These are phyloP conservation scores for Phascolomyces articulosus DNA, from an alignment of 371 early-diverging fungal species.

Conservation along the genomic window DNA sequence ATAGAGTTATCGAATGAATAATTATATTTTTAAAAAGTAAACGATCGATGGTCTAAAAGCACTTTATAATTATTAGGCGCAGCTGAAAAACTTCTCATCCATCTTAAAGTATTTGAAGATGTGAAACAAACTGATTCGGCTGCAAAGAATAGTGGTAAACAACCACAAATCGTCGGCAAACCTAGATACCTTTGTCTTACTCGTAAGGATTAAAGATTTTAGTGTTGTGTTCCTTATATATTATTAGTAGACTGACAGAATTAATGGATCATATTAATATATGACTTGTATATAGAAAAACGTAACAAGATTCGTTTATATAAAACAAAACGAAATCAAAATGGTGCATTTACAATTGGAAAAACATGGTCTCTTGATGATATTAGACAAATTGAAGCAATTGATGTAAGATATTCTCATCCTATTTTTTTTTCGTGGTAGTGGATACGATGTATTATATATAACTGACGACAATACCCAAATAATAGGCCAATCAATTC, in stretches of 20 bases:
- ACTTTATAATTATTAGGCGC: slow-evolving; percentile 18
- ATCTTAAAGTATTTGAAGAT: slow-evolving; percentile 55
- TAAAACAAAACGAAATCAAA: slow-evolving; percentile 60
- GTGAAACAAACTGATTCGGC: slow-evolving; percentile 38
- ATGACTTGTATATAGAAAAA: slow-evolving; percentile 36
- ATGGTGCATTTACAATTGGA: slow-evolving; percentile 57
- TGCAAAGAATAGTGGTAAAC: slow-evolving; percentile 17
- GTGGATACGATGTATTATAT: no score
- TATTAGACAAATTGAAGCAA: slow-evolving; percentile 53
- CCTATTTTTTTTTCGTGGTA: no score
- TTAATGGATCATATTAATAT: no score
- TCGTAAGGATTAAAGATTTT: slow-evolving; percentile 27
- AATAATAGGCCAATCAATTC: slow-evolving; percentile 46
- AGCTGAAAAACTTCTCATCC: slow-evolving; percentile 40
- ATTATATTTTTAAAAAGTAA: background rate
- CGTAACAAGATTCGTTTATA: slow-evolving; percentile 55
- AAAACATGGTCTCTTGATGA: slow-evolving; percentile 65
- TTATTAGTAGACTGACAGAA: no score
- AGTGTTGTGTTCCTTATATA: no score
- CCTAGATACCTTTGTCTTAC: slow-evolving; percentile 53
- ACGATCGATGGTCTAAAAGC: background rate
- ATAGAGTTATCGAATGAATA: no score
- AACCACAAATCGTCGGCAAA: slow-evolving; percentile 44
- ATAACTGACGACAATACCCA: no score
- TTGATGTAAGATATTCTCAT: slow-evolving; percentile 50